Percentiles rank a stretch among this genome's conserved stretches.
Conservation (phyloP, 768 basidiomycete genomes). For the Pleurotus giganteus region DNA sequence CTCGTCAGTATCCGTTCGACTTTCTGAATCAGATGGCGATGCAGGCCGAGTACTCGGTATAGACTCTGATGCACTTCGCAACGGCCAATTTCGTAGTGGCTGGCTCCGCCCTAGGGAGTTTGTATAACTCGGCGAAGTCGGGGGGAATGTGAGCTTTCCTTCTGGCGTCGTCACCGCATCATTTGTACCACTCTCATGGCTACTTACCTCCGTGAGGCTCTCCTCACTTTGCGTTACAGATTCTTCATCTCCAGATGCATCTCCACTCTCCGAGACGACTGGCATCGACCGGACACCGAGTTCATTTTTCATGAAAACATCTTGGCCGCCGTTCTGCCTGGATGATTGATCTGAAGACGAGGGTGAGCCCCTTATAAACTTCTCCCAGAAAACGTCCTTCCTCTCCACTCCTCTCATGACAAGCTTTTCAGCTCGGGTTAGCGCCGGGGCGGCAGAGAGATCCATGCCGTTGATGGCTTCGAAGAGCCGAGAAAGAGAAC, state of each 20-base stretch:
- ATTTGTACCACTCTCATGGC: background rate
- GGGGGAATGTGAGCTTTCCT: background rate
- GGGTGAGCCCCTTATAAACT: constrained; percentile 34
- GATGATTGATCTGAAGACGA: background rate
- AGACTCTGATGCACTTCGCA: background rate
- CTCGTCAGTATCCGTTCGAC: constrained; percentile 42
- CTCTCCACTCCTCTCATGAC: constrained; percentile 68
- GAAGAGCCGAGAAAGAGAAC: constrained; percentile 64
- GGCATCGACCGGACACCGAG: too few relatives aligned
- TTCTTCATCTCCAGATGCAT: background rate
- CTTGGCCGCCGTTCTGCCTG: background rate
- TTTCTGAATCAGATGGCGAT: constrained; percentile 29
- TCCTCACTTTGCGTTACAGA: background rate
- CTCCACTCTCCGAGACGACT: background rate
- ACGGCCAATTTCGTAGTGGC: background rate
- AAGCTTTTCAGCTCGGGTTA: constrained; percentile 61
- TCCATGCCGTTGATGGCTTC: constrained; percentile 74
- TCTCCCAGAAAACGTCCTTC: constrained; percentile 70
- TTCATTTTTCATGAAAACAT: too few relatives aligned
- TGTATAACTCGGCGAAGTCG: background rate
- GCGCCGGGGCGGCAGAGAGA: constrained; percentile 49
- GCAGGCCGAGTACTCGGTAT: constrained; percentile 7
- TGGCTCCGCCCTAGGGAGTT: background rate
- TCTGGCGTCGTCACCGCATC: background rate
- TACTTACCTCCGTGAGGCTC: background rate